Evolutionary conservation across 352 stramenopile genomes (phyloP).

Genomic region (Globisporangium viniferum): DNA sequence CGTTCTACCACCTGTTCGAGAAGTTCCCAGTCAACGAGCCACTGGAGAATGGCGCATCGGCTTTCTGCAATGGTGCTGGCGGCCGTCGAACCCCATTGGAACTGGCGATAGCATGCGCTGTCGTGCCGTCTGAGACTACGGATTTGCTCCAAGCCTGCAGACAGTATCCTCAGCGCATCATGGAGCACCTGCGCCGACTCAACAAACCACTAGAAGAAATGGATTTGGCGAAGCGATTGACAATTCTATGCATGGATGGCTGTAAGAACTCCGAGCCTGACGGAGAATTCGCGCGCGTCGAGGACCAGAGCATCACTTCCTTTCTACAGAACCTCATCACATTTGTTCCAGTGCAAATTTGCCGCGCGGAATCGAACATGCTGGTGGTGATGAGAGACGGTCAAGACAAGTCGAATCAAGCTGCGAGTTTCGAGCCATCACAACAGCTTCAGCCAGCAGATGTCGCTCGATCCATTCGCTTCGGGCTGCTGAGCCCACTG

Average conservation of each 20-base stretch:
- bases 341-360: constrained; percentile 74
- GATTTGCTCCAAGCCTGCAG: neutral
- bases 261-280: constrained; percentile 3
- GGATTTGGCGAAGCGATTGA: constrained; percentile 21
- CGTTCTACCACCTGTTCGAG: constrained; percentile 48
- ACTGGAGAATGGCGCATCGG: neutral
- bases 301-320: constrained; percentile 1
- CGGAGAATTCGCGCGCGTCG: constrained; percentile 9
- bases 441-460: constrained; percentile 22
- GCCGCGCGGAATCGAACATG: constrained; percentile 54
- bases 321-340: constrained; percentile 52
- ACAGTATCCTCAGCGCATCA: constrained; percentile 35
- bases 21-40: constrained; percentile 43
- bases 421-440: constrained; percentile 22
- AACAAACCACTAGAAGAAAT: constrained; percentile 53
- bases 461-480: constrained; percentile 36
- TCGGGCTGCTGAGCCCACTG: constrained; percentile 16
- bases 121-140: too few species aligned
- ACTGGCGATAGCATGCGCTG: constrained; percentile 19
- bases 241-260: neutral
- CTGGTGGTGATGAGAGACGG: constrained; percentile 52
- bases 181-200: constrained; percentile 45
- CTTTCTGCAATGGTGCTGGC: neutral
- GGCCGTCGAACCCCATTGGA: constrained; percentile 14
- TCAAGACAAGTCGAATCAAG: constrained; percentile 21